Evolutionary conservation across 2,329 filamentous ascomycete genomes (phyloP), one percentile per base, ranked within the genome.

Genomic region (Mycosphaerella sp.): DNA sequence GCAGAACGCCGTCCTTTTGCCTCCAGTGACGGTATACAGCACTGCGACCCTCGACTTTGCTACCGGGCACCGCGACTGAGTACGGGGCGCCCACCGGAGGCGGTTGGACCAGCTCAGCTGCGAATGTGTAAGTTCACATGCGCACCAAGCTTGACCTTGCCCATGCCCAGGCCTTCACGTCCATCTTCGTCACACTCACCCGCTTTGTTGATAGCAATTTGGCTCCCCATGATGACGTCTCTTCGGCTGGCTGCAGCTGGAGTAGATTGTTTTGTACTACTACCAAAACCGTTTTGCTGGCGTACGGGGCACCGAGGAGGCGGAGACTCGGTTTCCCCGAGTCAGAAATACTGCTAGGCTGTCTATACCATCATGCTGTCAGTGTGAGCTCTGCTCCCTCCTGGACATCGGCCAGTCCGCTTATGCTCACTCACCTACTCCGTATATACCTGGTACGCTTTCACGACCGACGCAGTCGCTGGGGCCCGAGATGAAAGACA

Each of bases 21-120:
- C 81, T 81, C 82, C 85, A 95, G 72, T 95, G 86, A 58, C 93
- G 83, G 73, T 97, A 97, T 59, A 95, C 74, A 45, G 82, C 75
- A 47, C 80, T 86, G 62, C 90, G 84, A 56, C 84, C 87, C 46
- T 87, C 83, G 57, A 78, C 76, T 71, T 87, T 82, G 45, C 86
- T 85, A 58, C 87, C 87, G 0, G 89, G 85, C 17, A 98, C 65
- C 10, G 89, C 76, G 11, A 95, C 76, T 44, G 86, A 87, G 69
- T 93, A 93, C 1, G 90, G 87, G 46, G 81, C 76, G 60, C 89
- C 89, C 7, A 85, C 80, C 3, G 88, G 84, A 45, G 89, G 89
- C 12, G 81, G 78, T 53, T 74, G 69, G 48, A 77, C 73, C 54
- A 89, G 73, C 68, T 84, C 80, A 59, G 51, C 64, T 38, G 26